Evolutionary conservation across 2,329 filamentous ascomycete genomes (phyloP).

Genomic region (Macroventuria anomochaeta): DNA sequence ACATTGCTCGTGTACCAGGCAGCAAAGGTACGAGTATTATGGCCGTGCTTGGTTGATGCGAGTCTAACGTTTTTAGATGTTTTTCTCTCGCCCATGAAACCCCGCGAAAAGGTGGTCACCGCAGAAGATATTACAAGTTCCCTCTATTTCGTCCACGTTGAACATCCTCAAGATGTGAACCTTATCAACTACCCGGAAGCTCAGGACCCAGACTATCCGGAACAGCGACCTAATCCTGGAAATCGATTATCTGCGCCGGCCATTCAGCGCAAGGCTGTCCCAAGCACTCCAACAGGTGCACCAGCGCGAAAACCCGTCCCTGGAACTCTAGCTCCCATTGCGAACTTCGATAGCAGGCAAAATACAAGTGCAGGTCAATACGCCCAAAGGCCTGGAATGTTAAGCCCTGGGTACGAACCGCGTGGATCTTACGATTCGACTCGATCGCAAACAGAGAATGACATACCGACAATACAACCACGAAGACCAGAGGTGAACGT

Average conservation of each 20-base stretch:
- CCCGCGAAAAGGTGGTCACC: conserved; percentile 85
- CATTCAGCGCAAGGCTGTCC: conserved; percentile 43
- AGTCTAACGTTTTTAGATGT: conserved; percentile 67
- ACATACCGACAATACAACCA: conserved; percentile 26
- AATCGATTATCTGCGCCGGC: conserved; percentile 22
- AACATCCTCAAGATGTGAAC: conserved; percentile 62
- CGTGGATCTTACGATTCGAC: conserved; percentile 36
- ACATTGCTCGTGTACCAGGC: conserved; percentile 92
- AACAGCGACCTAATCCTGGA: conserved; percentile 14
- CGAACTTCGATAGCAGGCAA: conserved; percentile 35
- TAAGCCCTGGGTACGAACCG: conserved; percentile 29
- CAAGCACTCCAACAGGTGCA: conserved; percentile 17
- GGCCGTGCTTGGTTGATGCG: not conserved
- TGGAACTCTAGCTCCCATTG: conserved; percentile 35
- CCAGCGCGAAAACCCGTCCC: conserved; percentile 38
- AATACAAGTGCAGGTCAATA: conserved; percentile 35
- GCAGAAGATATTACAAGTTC: conserved; percentile 84
- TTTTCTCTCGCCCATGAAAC: conserved; percentile 90
- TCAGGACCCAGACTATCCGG: conserved; percentile 20
- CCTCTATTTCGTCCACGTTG: conserved; percentile 89
- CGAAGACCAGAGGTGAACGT: conserved; percentile 31
- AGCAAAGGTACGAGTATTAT: conserved; percentile 71
- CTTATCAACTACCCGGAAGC: conserved; percentile 34
- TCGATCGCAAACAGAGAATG: conserved; percentile 30
- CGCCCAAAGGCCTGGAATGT: conserved; percentile 21